Evolutionary conservation across 345 rosid genomes (phyloP).

Genomic region (Gynandropsis gynandra): DNA sequence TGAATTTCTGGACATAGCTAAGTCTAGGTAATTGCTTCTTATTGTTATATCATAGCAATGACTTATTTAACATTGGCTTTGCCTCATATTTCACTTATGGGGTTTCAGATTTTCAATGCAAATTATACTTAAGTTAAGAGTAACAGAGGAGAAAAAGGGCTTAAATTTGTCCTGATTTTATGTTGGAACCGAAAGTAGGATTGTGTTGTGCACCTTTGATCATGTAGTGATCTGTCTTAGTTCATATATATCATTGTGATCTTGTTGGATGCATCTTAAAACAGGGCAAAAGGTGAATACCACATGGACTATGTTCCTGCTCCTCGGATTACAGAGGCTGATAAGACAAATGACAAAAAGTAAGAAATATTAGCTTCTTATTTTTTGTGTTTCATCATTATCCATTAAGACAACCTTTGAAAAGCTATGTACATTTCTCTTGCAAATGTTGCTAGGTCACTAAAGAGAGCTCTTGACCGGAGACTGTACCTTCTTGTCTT

Average conservation of each 20-base stretch:
- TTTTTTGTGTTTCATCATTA: too few species aligned
- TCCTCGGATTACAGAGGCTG: constrained; percentile 86
- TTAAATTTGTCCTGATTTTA: too few species aligned
- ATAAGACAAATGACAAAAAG: constrained; percentile 77
- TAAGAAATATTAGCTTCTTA: constrained; percentile 27
- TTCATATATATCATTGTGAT: too few species aligned
- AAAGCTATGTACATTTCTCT: not conserved
- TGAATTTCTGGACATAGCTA: constrained; percentile 86
- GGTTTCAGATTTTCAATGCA: too few species aligned
- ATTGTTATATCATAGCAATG: not conserved
- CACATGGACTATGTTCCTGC: constrained; percentile 91
- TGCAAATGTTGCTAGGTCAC: constrained; percentile 33
- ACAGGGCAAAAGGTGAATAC: constrained; percentile 85
- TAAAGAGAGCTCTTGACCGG: constrained; percentile 82
- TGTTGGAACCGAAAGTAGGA: too few species aligned
- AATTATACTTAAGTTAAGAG: too few species aligned
- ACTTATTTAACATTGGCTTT: not conserved
- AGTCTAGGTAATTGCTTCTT: constrained; percentile 39
- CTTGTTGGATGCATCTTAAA: constrained; percentile 20
- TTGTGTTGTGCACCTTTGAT: too few species aligned
- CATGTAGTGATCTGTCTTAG: too few species aligned
- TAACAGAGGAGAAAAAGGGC: too few species aligned
- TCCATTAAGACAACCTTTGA: not conserved
- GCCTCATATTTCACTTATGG: too few species aligned
- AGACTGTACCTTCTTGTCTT: constrained; percentile 76